Evolutionary conservation across 2,329 filamentous ascomycete species (phyloP), one percentile per base, ranked within the genome.

Genomic region (Aspergillus awamori): DNA sequence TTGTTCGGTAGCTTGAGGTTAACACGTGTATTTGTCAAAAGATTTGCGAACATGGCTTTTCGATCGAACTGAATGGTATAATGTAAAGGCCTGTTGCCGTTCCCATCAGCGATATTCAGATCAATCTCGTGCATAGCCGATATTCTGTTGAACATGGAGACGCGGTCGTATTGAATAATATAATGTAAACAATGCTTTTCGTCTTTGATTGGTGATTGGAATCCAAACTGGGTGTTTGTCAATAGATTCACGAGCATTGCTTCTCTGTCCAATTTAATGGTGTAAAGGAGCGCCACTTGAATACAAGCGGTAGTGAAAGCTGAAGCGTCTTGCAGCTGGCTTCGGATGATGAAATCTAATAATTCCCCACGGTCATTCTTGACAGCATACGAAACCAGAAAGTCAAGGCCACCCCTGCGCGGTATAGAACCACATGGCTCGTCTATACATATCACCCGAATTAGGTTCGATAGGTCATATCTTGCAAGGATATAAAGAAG

Each of bases 401-500:
- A 30, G 10, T 11, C 10, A 30, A 30, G 28, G 1, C 11, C 28
- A 30, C 28, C 3, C 28, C 1, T 11, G 28, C 28, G 0, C 57
- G 6, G 30, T 67, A 38, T 17, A 63, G 0, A 30, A 30, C 1
- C 28, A 5, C 60, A 15, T 2, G 57, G 57, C 10, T 63, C 38
- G 3, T 53, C 10, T 39, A 47, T 53, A 6, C 55, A 39, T 15
- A 33, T 38, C 7, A 33, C 20, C 2, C 47, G 60, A 17, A 68
- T 53, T 17, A 68, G 64, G 11, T 61, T 55, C 2, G 64, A 8
- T 7, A 39, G 54, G 22, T 65, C 62, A 7, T 49, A 57, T 4
- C 69, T 60, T 5, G 67, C 64, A 3, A 70, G 52, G 5, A 70
- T 61, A 11, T 69, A 67, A 5, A 59, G 22, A 4, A 62, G 56